A percentile compares a stretch with the other conserved stretches of the same genome.
These are phyloP conservation scores for Tolypocladium ophioglossoides DNA, from an alignment of 2,329 filamentous ascomycete species.

Conservation along the genomic window DNA sequence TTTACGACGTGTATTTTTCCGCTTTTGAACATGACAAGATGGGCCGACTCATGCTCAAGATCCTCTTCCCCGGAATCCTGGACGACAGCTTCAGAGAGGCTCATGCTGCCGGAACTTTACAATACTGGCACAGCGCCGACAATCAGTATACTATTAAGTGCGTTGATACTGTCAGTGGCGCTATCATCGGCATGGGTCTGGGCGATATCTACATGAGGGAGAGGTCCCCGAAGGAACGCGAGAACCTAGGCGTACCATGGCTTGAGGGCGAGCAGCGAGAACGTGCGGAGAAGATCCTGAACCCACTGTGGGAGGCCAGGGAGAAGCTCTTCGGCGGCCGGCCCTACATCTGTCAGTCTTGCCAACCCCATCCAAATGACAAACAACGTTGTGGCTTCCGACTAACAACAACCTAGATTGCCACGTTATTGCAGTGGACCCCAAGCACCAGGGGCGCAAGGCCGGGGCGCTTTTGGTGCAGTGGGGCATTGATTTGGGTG, in stretches of 20 bases:
- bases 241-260: slow-evolving; percentile 33
- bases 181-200: slow-evolving; percentile 36
- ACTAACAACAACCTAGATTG: slow-evolving; percentile 14
- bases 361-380: background rate
- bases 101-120: slow-evolving; percentile 29
- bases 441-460: slow-evolving; percentile 29
- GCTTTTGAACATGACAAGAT: slow-evolving; percentile 29
- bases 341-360: slow-evolving; percentile 29
- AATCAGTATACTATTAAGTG: slow-evolving; percentile 37
- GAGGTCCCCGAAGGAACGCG: slow-evolving; percentile 28
- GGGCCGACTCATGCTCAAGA: slow-evolving; percentile 27
- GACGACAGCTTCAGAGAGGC: slow-evolving; percentile 29
- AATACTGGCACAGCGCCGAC: slow-evolving; percentile 25
- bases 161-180: slow-evolving; percentile 29
- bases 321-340: slow-evolving; percentile 28
- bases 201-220: slow-evolving; percentile 29
- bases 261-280: slow-evolving; percentile 31
- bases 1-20: slow-evolving; percentile 36
- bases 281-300: slow-evolving; percentile 30
- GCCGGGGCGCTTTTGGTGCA: slow-evolving; percentile 30
- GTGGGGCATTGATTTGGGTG: slow-evolving; percentile 26
- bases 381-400: background rate
- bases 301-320: slow-evolving; percentile 28
- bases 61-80: slow-evolving; percentile 27
- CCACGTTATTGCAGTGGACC: slow-evolving; percentile 34